Conservation (phyloP, 257 asterid genomes). For the Gentiana straminea region DNA sequence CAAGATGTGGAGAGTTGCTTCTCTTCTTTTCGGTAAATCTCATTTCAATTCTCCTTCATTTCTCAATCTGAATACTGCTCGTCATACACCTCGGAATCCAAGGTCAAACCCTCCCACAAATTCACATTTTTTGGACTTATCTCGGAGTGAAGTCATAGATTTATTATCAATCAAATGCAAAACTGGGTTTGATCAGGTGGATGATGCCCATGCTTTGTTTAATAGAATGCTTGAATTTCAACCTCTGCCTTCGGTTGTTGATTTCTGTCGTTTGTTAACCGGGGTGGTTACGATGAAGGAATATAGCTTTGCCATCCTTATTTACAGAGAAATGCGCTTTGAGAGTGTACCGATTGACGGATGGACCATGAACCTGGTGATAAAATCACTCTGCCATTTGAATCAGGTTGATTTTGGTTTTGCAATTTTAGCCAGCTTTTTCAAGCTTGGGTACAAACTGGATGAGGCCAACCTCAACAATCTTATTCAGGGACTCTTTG, state of each 20-base stretch:
- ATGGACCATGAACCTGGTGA: constrained; percentile 8
- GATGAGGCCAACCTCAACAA: constrained; percentile 5
- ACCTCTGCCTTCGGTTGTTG: constrained; percentile 15
- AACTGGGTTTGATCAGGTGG: too few species aligned
- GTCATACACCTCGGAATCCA: too few species aligned
- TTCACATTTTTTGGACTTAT: too few species aligned
- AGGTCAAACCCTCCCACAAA: too few species aligned
- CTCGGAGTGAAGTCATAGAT: too few species aligned
- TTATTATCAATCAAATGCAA: too few species aligned
- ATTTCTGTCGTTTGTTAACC: constrained; percentile 11
- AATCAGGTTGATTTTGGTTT: not conserved
- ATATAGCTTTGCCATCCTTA: constrained; percentile 13
- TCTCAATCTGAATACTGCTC: too few species aligned
- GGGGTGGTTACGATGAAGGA: constrained; percentile 9
- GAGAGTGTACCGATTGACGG: constrained; percentile 5
- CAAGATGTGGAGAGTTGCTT: too few species aligned
- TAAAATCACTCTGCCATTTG: constrained; percentile 10
- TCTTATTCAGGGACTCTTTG: constrained; percentile 16
- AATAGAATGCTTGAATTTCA: not conserved
- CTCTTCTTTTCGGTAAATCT: too few species aligned
- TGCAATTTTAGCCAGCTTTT: constrained; percentile 10
- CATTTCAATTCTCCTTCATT: too few species aligned
- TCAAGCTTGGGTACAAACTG: constrained; percentile 16
- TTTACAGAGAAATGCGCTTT: constrained; percentile 14
- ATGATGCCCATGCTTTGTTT: too few species aligned